Evolutionary conservation across 768 basidiomycete species (phyloP).

Genomic region (Agaricus sinodeliciosus): DNA sequence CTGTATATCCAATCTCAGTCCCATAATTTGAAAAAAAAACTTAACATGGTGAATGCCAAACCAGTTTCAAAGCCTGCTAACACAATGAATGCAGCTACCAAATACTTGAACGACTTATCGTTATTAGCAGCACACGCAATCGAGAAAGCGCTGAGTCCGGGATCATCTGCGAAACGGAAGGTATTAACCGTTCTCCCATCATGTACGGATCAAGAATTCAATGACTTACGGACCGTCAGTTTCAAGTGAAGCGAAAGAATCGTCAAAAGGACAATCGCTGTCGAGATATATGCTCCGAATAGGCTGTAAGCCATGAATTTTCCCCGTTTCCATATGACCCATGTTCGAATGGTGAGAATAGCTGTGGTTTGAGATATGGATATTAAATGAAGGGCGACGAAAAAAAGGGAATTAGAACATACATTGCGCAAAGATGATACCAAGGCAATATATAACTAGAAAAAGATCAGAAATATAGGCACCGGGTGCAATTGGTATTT

Average conservation of each 20-base stretch:
- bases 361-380: neutral
- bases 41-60: neutral
- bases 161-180: neutral
- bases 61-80: neutral
- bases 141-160: neutral
- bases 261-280: neutral
- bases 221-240: neutral
- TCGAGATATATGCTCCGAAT: neutral
- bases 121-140: neutral
- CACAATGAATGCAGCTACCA: neutral
- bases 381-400: neutral
- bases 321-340: neutral
- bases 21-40: neutral
- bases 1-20: neutral
- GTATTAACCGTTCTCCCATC: neutral
- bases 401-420: neutral
- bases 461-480: no score
- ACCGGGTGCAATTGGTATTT: neutral
- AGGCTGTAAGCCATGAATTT: neutral
- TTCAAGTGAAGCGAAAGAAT: neutral
- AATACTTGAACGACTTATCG: neutral
- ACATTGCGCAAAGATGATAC: neutral
- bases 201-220: neutral
- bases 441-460: neutral
- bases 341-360: constrained; percentile 1